Percentiles rank a stretch among this genome's conserved stretches.
Conservation (phyloP, 192 early-diverging fungal species). For the Lunasporangiospora selenospora region DNA sequence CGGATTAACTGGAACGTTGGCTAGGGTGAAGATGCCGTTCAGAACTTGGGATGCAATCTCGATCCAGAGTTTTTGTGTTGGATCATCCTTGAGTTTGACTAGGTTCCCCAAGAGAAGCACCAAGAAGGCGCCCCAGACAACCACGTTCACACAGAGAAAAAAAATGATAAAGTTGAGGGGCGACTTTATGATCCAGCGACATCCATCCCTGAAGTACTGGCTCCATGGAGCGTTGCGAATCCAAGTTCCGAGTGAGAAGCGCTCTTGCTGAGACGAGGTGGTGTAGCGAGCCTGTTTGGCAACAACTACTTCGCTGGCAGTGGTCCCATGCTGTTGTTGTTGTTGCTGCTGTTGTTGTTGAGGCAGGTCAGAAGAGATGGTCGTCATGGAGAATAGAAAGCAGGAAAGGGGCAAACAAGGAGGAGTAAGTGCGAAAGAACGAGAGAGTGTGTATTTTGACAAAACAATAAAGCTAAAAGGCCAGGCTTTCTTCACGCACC, state of each 20-base stretch:
- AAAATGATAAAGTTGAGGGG: conserved; percentile 47
- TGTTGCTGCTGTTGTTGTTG: too few species aligned
- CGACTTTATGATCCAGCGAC: conserved; percentile 31
- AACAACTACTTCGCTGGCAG: too few species aligned
- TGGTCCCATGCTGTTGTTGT: too few species aligned
- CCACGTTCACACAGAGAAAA: conserved; percentile 35
- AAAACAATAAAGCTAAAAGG: too few species aligned
- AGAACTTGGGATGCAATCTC: conserved; percentile 49
- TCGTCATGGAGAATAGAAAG: too few species aligned
- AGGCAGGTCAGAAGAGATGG: too few species aligned
- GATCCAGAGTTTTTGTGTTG: conserved; percentile 46
- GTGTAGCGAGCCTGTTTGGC: too few species aligned
- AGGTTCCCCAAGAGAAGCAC: conserved; percentile 38
- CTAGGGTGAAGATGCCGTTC: conserved; percentile 47
- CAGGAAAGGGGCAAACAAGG: too few species aligned
- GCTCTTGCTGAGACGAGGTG: not conserved
- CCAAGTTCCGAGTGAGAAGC: conserved; percentile 25
- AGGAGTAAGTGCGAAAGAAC: too few species aligned
- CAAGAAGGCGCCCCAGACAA: conserved; percentile 50
- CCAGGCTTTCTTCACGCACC: too few species aligned
- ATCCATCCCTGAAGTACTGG: conserved; percentile 42
- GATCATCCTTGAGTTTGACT: conserved; percentile 25
- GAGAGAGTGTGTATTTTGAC: too few species aligned
- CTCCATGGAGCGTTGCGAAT: conserved; percentile 39
- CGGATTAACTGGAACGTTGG: conserved; percentile 45